Evolutionary conservation across 257 asterid genomes (phyloP), one percentile per base, ranked within the genome.

Genomic region (Echium plantagineum): DNA sequence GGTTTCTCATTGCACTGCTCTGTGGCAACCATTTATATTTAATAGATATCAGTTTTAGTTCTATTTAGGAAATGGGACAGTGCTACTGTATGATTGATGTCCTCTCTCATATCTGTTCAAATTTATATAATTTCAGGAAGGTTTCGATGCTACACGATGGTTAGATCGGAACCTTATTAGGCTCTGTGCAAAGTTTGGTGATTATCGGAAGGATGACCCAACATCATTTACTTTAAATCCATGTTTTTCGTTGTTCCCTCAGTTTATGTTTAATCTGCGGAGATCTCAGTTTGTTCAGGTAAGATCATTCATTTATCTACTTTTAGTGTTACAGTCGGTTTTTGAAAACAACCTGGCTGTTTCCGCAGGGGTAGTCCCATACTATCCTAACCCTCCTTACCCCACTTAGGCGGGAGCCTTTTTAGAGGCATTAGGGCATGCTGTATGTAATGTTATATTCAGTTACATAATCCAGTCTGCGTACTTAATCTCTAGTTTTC

Each of bases 111-210:
- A 15, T 35, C 49, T 8, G 18, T n/a, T n/a, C 21, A 53, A n/a
- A n/a, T 53, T 38, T 53, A 0, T 32, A 58, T 28, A 28, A 28
- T 71, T 75, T 58, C 88, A 91, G 98, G 98, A 91, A 73, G 90
- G 83, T 21, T 91, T 89, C 79, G 97, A 91, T 69, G 85, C 95
- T 24, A 82, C 95, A 61, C 82, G 97, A 70, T 91, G 98, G 98
- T 67, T 91, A 66, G 98, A 86, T 66, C 79, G 95, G 76, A 86
- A 73, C 60, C 79, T 86, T 64, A 86, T 86, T 68, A 90, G 94
- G 63, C 69, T 84, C 15, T 83, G 95, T 68, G 77, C 95, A 62
- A 86, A 84, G 67, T 86, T 86, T 71, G 95, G 95, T 66, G 95
- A 86, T 21, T 86, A 86, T 69, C 84, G 85, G 19, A 86, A 86